Conservation (phyloP, 2,329 filamentous ascomycete species). For the Fusarium austroafricanum region DNA sequence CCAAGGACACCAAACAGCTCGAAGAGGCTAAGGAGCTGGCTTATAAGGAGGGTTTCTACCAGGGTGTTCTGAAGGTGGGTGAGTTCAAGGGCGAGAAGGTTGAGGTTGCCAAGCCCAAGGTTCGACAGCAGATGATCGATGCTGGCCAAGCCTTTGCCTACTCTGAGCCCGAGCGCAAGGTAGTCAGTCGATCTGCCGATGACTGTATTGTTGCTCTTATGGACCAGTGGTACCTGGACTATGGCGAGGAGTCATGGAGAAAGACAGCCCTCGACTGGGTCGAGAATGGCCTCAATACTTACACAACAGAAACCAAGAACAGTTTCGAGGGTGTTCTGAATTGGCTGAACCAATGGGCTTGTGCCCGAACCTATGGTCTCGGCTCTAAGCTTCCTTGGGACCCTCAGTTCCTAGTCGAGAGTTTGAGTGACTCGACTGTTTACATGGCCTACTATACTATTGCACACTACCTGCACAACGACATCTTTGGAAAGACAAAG, state of each 20-base stretch:
- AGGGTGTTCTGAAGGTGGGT: conserved; percentile 88
- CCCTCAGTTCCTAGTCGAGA: conserved; percentile 88
- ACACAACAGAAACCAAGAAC: conserved; percentile 79
- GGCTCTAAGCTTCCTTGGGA: conserved; percentile 98
- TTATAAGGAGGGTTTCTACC: conserved; percentile 98
- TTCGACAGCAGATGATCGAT: conserved; percentile 81
- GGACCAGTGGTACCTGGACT: conserved; percentile 98
- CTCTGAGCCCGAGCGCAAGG: conserved; percentile 90
- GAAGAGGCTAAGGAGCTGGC: conserved; percentile 95
- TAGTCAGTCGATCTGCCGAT: conserved; percentile 89
- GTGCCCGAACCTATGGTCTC: conserved; percentile 88
- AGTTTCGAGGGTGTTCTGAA: conserved; percentile 86
- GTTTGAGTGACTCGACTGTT: conserved; percentile 89
- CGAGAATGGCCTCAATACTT: conserved; percentile 80
- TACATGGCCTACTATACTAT: conserved; percentile 88
- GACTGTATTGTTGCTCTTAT: conserved; percentile 93
- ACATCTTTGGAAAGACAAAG: conserved; percentile 82
- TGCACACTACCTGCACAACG: conserved; percentile 77
- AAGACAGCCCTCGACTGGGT: conserved; percentile 79
- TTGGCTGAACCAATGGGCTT: conserved; percentile 97
- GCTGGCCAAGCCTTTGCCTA: conserved; percentile 87
- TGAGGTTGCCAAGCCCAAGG: conserved; percentile 86
- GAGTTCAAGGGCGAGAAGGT: conserved; percentile 91
- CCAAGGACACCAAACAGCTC: conserved; percentile 90
- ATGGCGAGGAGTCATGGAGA: conserved; percentile 91